These are phyloP conservation scores for Hymenoscyphus repandus DNA, from an alignment of 2,329 filamentous ascomycete genomes.

Conservation along the genomic window DNA sequence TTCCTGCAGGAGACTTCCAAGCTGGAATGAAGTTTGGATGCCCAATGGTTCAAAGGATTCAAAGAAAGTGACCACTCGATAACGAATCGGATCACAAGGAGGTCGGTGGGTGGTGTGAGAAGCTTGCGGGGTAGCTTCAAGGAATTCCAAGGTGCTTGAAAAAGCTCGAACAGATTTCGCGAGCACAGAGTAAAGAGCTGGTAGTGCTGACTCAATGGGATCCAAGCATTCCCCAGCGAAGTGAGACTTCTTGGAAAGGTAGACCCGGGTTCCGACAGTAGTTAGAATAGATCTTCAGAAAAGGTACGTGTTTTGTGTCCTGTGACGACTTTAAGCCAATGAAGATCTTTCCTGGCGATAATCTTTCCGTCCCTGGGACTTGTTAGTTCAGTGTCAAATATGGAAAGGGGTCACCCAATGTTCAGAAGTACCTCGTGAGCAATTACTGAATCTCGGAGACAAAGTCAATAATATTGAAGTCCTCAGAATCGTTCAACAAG, in stretches of 20 bases:
- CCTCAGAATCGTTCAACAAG: too few relatives aligned
- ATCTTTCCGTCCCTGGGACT: conserved; percentile 2
- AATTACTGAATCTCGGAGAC: too few relatives aligned
- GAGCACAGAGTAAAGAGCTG: too few relatives aligned
- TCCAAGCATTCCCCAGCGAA: too few relatives aligned
- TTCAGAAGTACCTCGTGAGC: too few relatives aligned
- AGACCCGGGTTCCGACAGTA: too few relatives aligned
- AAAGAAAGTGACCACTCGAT: background rate
- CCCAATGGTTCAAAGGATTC: background rate
- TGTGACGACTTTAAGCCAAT: background rate
- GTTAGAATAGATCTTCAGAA: background rate
- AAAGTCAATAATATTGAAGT: too few relatives aligned
- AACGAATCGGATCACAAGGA: background rate
- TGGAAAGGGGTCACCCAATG: too few relatives aligned
- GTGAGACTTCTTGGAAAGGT: background rate
- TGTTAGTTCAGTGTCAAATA: background rate
- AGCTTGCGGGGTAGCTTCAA: too few relatives aligned
- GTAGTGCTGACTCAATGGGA: too few relatives aligned
- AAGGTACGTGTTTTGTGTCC: background rate
- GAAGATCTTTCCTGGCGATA: background rate
- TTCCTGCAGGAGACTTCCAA: background rate
- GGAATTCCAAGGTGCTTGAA: background rate
- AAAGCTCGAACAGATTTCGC: background rate
- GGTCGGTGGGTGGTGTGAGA: background rate
- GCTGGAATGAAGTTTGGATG: conserved; percentile 1